phyloP scores from a whole-genome alignment of 306 rosid species.

The Vicia faba region DNA sequence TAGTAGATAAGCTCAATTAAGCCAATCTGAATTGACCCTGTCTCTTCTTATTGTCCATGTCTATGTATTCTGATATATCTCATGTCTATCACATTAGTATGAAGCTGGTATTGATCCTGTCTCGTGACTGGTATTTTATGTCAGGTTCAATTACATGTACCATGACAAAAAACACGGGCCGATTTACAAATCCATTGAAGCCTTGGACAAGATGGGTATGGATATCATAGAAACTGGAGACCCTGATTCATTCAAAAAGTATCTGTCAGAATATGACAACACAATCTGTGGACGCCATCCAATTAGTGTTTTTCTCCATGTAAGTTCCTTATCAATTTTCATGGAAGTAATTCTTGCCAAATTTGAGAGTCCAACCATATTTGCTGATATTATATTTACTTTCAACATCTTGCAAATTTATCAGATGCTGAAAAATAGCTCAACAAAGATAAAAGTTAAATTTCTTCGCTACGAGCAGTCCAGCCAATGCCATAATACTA shows the following conservation, averaged over 20 bases:
- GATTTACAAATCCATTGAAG: conserved; percentile 91
- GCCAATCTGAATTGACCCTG: background rate
- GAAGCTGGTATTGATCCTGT: conserved; percentile 20
- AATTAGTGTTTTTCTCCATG: conserved; percentile 94
- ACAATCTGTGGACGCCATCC: conserved; percentile 99
- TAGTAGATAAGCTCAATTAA: background rate
- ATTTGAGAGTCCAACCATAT: conserved; percentile 20
- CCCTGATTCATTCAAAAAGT: conserved; percentile 84
- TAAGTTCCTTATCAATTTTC: conserved; percentile 49
- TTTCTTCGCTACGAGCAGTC: conserved; percentile 95
- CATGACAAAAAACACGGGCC: conserved; percentile 91
- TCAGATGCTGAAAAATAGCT: conserved; percentile 82
- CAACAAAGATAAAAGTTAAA: conserved; percentile 66
- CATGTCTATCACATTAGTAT: conserved; percentile 9
- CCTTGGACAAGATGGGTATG: conserved; percentile 95
- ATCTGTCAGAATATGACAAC: conserved; percentile 73
- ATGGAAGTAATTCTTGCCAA: conserved; percentile 14
- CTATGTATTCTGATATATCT: conserved; percentile 25
- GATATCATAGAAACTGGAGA: conserved; percentile 92
- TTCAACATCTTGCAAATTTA: conserved; percentile 27
- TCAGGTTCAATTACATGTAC: conserved; percentile 76
- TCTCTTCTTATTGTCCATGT: conserved; percentile 2
- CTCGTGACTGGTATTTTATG: conserved; percentile 30
- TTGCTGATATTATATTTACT: conserved; percentile 1
- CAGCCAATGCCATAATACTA: conserved; percentile 71